These are phyloP conservation scores for Amauroascus verrucosus DNA, from an alignment of 2,329 filamentous ascomycete species.

Conservation along the genomic window DNA sequence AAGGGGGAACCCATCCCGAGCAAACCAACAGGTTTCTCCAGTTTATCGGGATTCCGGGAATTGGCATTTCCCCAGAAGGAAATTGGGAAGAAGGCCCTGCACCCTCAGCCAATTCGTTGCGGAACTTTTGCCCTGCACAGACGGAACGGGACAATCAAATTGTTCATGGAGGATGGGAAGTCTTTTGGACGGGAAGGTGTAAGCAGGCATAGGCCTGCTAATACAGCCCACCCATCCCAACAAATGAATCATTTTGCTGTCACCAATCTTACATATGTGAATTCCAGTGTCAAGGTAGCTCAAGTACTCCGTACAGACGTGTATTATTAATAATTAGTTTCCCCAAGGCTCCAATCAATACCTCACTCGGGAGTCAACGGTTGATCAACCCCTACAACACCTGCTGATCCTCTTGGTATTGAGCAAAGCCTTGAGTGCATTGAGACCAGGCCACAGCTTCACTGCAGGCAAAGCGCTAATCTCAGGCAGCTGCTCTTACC, in stretches of 20 bases:
- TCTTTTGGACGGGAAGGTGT: background rate
- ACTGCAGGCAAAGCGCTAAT: background rate
- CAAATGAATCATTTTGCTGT: too few species aligned
- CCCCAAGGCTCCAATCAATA: background rate
- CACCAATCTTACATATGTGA: too few species aligned
- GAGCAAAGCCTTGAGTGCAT: background rate
- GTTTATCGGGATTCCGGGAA: conserved; percentile 10
- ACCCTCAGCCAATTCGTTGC: background rate
- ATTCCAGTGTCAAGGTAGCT: too few species aligned
- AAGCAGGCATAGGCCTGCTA: too few species aligned
- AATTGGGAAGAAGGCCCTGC: background rate
- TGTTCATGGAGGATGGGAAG: background rate
- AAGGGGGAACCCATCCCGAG: background rate
- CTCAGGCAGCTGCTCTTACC: background rate
- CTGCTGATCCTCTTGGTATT: background rate
- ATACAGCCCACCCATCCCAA: too few species aligned
- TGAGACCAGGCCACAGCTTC: background rate
- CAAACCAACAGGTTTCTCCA: conserved; percentile 4
- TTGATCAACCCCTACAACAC: background rate
- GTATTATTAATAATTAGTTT: too few species aligned
- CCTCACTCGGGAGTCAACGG: background rate
- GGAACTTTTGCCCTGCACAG: background rate
- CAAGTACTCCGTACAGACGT: too few species aligned
- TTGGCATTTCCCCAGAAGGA: conserved; percentile 1
- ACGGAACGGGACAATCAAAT: background rate